Percentiles rank a stretch among this genome's conserved stretches.
Evolutionary conservation across 2,329 filamentous ascomycete species (phyloP).

Genomic region (Trichoderma koningiopsis): DNA sequence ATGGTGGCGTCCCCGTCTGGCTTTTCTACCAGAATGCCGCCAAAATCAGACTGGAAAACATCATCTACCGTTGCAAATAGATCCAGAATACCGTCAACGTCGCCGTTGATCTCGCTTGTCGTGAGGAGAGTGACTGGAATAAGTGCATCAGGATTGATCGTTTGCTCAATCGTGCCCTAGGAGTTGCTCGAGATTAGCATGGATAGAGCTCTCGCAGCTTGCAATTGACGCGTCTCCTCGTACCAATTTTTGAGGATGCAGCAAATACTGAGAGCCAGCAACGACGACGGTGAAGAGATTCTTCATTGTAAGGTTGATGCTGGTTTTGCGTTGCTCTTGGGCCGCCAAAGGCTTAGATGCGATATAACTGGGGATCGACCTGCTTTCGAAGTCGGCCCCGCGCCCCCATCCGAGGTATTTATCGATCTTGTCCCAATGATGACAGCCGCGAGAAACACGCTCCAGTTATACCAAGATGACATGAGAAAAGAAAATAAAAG

Average conservation of each 20-base stretch:
- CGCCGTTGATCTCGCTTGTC: conserved; percentile 41
- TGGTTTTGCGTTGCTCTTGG: neutral
- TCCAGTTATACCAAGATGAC: neutral
- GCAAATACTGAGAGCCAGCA: conserved; percentile 44
- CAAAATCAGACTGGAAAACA: conserved; percentile 45
- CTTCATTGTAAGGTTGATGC: conserved; percentile 31
- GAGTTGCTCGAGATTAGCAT: neutral
- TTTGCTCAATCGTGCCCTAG: conserved; percentile 46
- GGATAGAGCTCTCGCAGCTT: neutral
- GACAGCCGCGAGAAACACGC: neutral
- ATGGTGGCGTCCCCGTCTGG: conserved; percentile 30
- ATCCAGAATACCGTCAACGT: conserved; percentile 40
- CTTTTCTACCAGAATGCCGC: conserved; percentile 44
- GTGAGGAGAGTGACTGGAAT: conserved; percentile 46
- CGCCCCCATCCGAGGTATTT: conserved; percentile 17
- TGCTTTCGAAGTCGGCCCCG: conserved; percentile 1
- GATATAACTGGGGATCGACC: neutral
- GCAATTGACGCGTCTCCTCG: neutral
- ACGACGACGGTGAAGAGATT: conserved; percentile 42
- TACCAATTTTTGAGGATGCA: conserved; percentile 45
- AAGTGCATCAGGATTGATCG: conserved; percentile 45
- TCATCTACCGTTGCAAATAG: conserved; percentile 42
- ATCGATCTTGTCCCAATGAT: neutral
- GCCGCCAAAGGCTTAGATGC: neutral
- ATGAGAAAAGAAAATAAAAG: neutral